phyloP scores from a whole-genome alignment of 352 stramenopile genomes.

The Globisporangium takayamanum region DNA sequence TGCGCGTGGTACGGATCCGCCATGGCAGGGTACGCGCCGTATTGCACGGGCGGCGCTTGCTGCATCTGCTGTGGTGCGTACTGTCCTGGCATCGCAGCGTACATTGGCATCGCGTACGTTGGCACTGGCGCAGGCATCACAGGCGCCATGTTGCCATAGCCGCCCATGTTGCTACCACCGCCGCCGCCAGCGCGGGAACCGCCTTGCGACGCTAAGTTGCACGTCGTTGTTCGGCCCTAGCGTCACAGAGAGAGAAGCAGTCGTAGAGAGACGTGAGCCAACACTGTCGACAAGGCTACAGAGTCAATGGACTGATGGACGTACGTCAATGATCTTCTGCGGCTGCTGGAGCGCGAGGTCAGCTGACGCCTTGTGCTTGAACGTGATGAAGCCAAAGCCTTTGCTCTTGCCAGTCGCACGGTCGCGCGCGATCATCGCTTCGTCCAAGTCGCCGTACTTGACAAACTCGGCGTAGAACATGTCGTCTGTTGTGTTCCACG shows the following conservation, averaged over 20 bases:
- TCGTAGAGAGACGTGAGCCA: neutral
- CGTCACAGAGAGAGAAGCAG: neutral
- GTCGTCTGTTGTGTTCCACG: slow-evolving; percentile 48
- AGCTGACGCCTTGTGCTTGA: slow-evolving; percentile 33
- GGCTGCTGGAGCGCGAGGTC: slow-evolving; percentile 48
- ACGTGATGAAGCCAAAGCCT: slow-evolving; percentile 69
- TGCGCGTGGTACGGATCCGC: slow-evolving; percentile 20
- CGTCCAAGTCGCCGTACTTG: slow-evolving; percentile 59
- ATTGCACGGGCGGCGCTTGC: slow-evolving; percentile 18
- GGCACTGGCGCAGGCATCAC: slow-evolving; percentile 18
- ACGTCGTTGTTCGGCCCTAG: slow-evolving; percentile 47
- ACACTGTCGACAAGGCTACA: neutral
- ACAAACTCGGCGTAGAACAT: slow-evolving; percentile 48
- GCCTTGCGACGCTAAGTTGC: slow-evolving; percentile 47
- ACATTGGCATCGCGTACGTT: slow-evolving; percentile 24
- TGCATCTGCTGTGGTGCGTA: slow-evolving; percentile 13
- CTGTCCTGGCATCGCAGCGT: slow-evolving; percentile 16
- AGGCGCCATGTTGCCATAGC: slow-evolving; percentile 14
- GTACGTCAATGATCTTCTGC: slow-evolving; percentile 61
- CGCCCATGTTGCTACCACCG: slow-evolving; percentile 10
- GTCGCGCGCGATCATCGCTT: slow-evolving; percentile 38
- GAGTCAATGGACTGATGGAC: slow-evolving; percentile 3
- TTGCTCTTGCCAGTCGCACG: slow-evolving; percentile 54
- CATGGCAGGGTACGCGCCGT: slow-evolving; percentile 20
- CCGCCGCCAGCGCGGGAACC: slow-evolving; percentile 7